phyloP scores from a whole-genome alignment of 108 stramenopile species.

The Aurantiochytrium sp. region DNA sequence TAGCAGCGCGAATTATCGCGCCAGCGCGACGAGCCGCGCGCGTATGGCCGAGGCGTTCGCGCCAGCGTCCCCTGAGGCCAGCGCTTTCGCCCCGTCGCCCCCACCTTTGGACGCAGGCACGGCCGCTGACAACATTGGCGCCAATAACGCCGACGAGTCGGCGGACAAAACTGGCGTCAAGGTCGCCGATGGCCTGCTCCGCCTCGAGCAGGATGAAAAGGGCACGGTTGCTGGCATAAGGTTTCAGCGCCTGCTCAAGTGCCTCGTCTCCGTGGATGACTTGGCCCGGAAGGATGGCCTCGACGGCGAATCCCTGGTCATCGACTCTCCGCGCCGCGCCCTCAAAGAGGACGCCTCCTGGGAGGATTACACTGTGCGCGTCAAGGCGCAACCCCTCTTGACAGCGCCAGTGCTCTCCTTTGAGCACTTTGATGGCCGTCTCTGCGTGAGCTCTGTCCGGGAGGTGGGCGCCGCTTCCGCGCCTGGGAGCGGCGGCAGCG shows the following conservation, averaged over 20 bases:
- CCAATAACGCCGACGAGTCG: neutral
- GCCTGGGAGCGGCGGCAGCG: too few species aligned
- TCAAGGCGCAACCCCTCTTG: neutral
- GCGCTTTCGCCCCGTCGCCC: too few species aligned
- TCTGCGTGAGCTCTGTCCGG: neutral
- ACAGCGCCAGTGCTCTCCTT: neutral
- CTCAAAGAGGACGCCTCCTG: neutral
- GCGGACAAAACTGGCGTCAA: neutral
- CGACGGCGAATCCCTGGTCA: neutral
- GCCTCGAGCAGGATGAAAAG: neutral
- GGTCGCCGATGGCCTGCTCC: neutral
- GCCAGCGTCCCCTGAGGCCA: neutral
- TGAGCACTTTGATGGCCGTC: neutral
- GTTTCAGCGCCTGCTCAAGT: neutral
- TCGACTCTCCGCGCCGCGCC: neutral
- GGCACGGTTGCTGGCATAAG: neutral
- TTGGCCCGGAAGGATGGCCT: neutral
- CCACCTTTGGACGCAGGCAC: too few species aligned
- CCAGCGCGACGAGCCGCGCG: neutral
- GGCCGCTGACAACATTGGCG: too few species aligned
- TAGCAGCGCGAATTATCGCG: neutral
- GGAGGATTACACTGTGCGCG: neutral
- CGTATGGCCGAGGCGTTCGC: neutral
- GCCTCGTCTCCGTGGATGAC: slow-evolving; percentile 22
- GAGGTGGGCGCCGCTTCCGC: neutral